Base-by-base conservation (phyloP, 257 asterid genomes). In the Fraxinus quadrangulata region DNA sequence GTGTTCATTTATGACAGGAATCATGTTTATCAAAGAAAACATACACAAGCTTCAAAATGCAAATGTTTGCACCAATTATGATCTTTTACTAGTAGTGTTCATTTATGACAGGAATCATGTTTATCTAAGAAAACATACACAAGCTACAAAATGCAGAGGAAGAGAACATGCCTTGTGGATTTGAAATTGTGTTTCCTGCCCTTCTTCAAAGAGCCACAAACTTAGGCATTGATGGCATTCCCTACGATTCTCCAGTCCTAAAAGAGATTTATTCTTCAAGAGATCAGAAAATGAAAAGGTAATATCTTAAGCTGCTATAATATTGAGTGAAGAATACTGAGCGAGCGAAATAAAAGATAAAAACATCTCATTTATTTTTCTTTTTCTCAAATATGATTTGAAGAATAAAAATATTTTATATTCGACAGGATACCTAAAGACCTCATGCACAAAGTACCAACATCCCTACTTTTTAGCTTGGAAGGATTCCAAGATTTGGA, bases 171-270 rank as follows among this genome's bases (percentile, higher is more conserved):
- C 76, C 88, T 12, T 78, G 78, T 51, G 90, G 90, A 36, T 84
- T 84, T 76, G 90, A 87, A 81, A 28, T 87, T 56, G 85, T 79
- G 23, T 77, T 86, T n/a, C 86, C 88, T 56, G 70, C 86, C 16
- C 83, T 84, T n/a, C 54, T 86, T 17, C 75, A 77, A 70, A 81
- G 24, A 75, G 88, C 90, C 1, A 71, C 33, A 76, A 75, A 67
- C 2, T 23, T 86, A 42, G 83, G 71, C 42, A 84, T 86, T 67
- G 30, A 78, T 19, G 67, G 34, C 4, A 61, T 86, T 54, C 77
- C 85, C 0, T 74, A 79, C 39, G 83, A 84, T 74, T 71, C 81
- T 37, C 83, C 71, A 0, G 77, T 77, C 13, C 13, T 84, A n/a
- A 68, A 59, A 45, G 59, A 72, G 21, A 84, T 86, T 28, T 54